Evolutionary conservation across 2,329 filamentous ascomycete species (phyloP), one percentile per base, ranked within the genome.

Genomic region (Tolypocladium ovalisporum): DNA sequence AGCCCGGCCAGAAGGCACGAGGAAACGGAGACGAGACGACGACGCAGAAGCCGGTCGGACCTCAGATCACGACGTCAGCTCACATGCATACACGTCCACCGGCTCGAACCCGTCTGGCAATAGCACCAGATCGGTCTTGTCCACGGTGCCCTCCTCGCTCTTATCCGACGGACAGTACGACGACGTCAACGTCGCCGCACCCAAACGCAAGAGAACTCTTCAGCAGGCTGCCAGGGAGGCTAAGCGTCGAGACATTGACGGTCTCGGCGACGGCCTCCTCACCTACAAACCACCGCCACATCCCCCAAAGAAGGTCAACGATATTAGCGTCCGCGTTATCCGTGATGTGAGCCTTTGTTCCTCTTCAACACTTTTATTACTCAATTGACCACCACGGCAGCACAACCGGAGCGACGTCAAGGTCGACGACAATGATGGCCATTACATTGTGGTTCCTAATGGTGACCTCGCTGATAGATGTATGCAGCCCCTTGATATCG

Each of bases 351-450:
- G 82, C 6, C n/a, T n/a, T n/a, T n/a, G n/a, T 3, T 4, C 8
- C 15, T 32, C 4, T 49, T 12, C 19, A 47, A 39, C 53, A 39
- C 29, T 4, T n/a, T n/a, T n/a, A n/a, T n/a, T n/a, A n/a, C n/a
- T n/a, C n/a, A n/a, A n/a, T n/a, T n/a, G n/a, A n/a, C n/a, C n/a
- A n/a, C n/a, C 35, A 42, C 34, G 70, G 68, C 66, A 68, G 53
- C 67, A 68, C 42, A 74, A 76, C 53, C 76, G 76, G 58, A 81
- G 80, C 61, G 77, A 84, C 62, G 79, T 85, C 64, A 94, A 95
- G 69, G 87, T 94, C 51, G 94, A 99, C 66, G 94, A 99, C 63
- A 91, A 97, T 51, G 94, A 99, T 66, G 94, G 94, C 6, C 94
- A 99, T 72, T 99, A 97, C 69, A 90, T 97, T 64, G 92, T 99